Evolutionary conservation across 2,329 filamentous ascomycete species (phyloP).

Genomic region (Fusarium brachygibbosum): DNA sequence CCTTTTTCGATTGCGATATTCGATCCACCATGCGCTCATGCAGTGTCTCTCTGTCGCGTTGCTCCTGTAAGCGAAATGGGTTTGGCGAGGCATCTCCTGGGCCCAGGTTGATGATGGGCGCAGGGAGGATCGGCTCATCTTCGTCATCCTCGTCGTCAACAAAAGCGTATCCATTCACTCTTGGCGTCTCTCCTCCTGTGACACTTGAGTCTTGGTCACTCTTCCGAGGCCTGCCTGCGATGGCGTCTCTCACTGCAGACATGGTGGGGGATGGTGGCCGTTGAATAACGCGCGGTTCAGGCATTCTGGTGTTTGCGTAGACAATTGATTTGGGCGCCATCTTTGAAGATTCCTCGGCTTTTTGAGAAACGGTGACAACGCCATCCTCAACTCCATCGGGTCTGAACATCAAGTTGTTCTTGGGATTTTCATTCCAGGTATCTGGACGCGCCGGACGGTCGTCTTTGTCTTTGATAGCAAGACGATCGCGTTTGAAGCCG

Average conservation of each 20-base stretch:
- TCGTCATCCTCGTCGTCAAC: conserved; percentile 82
- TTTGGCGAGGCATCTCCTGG: conserved; percentile 76
- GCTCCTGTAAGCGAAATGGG: conserved; percentile 83
- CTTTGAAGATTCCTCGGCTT: conserved; percentile 76
- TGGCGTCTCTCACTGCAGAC: conserved; percentile 86
- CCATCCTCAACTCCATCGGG: conserved; percentile 74
- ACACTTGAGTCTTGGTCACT: conserved; percentile 71
- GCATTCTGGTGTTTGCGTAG: conserved; percentile 87
- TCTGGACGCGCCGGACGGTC: conserved; percentile 83
- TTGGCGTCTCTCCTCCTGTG: conserved; percentile 78
- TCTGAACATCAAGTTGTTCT: conserved; percentile 89
- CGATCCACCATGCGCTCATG: conserved; percentile 90
- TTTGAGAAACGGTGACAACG: conserved; percentile 74
- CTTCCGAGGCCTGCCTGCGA: conserved; percentile 76
- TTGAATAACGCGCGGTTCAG: conserved; percentile 60
- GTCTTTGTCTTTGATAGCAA: conserved; percentile 75
- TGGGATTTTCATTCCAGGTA: conserved; percentile 78
- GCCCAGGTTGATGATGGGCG: conserved; percentile 68
- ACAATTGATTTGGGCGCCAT: conserved; percentile 82
- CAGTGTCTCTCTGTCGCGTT: conserved; percentile 81
- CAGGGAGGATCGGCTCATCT: conserved; percentile 39
- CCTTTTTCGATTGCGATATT: conserved; percentile 78
- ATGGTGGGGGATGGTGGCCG: conserved; percentile 83
- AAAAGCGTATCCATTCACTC: conserved; percentile 94
- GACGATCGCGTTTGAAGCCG: conserved; percentile 68